A percentile compares a stretch with the other conserved stretches of the same genome.
phyloP scores from a whole-genome alignment of 805 yeast species.

The Jamesozyma lodderae region DNA sequence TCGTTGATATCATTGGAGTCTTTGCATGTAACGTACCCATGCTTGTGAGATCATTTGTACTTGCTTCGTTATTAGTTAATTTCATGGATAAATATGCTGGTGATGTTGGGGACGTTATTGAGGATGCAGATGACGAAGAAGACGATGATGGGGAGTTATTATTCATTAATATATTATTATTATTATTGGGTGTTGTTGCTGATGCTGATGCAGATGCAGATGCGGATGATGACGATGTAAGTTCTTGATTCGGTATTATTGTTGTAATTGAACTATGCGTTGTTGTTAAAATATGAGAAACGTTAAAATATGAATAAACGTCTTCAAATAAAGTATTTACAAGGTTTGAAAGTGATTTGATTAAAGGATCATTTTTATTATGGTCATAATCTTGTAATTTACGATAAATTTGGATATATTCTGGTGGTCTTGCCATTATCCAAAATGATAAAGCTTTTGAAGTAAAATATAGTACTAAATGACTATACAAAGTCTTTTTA shows the following conservation, averaged over 20 bases:
- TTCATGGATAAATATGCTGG: not conserved
- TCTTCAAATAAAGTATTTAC: constrained; percentile 18
- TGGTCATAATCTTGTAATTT: constrained; percentile 2
- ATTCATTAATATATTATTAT: not conserved
- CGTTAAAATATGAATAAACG: constrained; percentile 19
- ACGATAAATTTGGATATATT: constrained; percentile 29
- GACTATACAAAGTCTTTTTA: constrained; percentile 39
- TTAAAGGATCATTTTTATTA: constrained; percentile 1
- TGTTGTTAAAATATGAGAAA: constrained; percentile 14
- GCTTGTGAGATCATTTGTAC: not conserved
- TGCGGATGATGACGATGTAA: not conserved
- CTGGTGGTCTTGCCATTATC: constrained; percentile 42
- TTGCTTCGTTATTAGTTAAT: not conserved
- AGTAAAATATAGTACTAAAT: constrained; percentile 37
- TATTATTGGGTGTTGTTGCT: not conserved
- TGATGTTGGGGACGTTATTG: not conserved
- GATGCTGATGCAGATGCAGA: not conserved
- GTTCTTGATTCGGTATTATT: constrained; percentile 1
- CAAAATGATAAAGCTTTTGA: constrained; percentile 41
- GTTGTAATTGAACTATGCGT: no score
- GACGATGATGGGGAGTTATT: not conserved
- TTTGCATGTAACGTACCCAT: not conserved
- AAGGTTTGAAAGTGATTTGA: constrained; percentile 1
- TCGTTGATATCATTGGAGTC: not conserved
- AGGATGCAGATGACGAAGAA: not conserved